phyloP scores from a whole-genome alignment of 2,329 filamentous ascomycete species.

The Beauveria asiatica region DNA sequence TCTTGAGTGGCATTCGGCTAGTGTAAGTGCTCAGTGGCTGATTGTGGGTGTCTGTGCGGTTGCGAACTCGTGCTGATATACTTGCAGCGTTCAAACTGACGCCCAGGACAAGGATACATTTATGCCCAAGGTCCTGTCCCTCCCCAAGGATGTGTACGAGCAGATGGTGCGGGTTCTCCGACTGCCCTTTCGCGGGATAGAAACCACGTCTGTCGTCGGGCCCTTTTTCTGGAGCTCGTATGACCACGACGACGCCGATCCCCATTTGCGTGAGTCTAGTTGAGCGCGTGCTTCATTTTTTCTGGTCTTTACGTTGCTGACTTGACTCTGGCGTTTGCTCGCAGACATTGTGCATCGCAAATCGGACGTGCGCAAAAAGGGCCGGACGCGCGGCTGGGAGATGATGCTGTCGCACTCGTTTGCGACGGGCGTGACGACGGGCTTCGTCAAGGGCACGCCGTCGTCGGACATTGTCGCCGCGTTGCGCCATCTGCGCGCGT shows the following conservation, averaged over 20 bases:
- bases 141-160: slow-evolving; percentile 41
- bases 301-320: background rate
- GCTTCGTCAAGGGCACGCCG: slow-evolving; percentile 53
- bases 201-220: slow-evolving; percentile 50
- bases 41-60: background rate
- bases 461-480: slow-evolving; percentile 44
- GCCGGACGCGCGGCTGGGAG: slow-evolving; percentile 55
- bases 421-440: slow-evolving; percentile 45
- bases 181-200: slow-evolving; percentile 49
- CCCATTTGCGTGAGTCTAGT: slow-evolving; percentile 45
- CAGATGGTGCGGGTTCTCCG: slow-evolving; percentile 46
- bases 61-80: background rate
- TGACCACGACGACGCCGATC: slow-evolving; percentile 48
- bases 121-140: slow-evolving; percentile 43
- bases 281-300: background rate
- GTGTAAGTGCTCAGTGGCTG: slow-evolving; percentile 34
- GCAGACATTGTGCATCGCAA: slow-evolving; percentile 55
- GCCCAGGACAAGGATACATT: slow-evolving; percentile 52
- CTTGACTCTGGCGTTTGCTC: too few relatives aligned
- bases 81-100: slow-evolving; percentile 44
- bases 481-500: slow-evolving; percentile 42
- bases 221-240: slow-evolving; percentile 55
- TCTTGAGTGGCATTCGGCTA: slow-evolving; percentile 44
- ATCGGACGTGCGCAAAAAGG: slow-evolving; percentile 58
- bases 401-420: slow-evolving; percentile 53